Evolutionary conservation across 805 yeast species (phyloP), one percentile per base, ranked within the genome.

Genomic region (Diddensiella transvaalensis): DNA sequence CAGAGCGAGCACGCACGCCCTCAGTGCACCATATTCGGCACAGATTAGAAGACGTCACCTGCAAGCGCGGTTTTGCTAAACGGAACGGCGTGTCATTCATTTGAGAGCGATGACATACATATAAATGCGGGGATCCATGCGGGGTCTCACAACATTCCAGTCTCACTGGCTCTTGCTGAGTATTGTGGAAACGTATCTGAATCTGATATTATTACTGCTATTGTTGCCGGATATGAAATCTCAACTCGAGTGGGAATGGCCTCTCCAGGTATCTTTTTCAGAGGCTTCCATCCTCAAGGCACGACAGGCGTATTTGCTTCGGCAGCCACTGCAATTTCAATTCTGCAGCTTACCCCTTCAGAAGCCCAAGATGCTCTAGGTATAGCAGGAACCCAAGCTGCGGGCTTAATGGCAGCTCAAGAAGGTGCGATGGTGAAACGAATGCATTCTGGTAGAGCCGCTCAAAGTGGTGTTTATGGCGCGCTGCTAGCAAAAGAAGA

Each of bases 381-480:
- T 13, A 47, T 47, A n/a, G 50, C 50, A 3, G 42, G 50, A 23
- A 47, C 50, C 22, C 50, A 47, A 26, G 45, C 50, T 21, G 33
- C 47, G 22, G 50, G 50, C 3, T 29, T 47, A 3, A 47, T 47
- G 50, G 42, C 50, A 8, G 50, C 50, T 10, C 50, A 47, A 18
- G 42, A 35, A 21, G 50, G 43, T 13, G 42, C 50, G 13, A 42
- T 47, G 10, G 50, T 47, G n/a, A 47, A 47, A 26, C 46, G 50
- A 11, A 47, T 47, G 50, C 50, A 47, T 42, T 47, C 42, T 17
- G 50, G 50, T 13, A 42, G 42, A 35, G 50, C 50, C 19, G 42
- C 50, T 5, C 29, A 47, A 18, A 47, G 38, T 32, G 50, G 50
- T 19, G 36, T 47, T 5, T 42, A 42, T 18, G 50, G 47, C 4